A percentile compares a stretch with the other conserved stretches of the same genome.
These are phyloP conservation scores for Caryocar brasiliense DNA, from an alignment of 441 rosid genomes.

Conservation along the genomic window DNA sequence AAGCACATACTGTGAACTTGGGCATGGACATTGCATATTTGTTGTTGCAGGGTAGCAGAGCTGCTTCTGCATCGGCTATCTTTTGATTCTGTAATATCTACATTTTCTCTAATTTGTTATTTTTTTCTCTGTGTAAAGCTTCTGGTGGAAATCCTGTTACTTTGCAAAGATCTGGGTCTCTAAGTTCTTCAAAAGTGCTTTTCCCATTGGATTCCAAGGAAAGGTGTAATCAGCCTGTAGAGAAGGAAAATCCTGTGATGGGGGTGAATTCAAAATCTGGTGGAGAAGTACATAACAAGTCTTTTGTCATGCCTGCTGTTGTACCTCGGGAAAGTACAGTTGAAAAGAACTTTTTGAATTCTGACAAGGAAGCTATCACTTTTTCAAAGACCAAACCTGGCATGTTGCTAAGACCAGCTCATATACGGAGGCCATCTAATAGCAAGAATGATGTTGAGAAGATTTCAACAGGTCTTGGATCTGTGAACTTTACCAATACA, in stretches of 20 bases:
- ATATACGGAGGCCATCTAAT: conserved; percentile 46
- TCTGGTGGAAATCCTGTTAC: conserved; percentile 48
- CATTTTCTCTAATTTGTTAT: conserved; percentile 12
- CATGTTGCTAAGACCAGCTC: conserved; percentile 83
- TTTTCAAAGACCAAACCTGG: conserved; percentile 81
- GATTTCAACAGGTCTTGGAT: conserved; percentile 31
- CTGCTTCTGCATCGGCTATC: no score
- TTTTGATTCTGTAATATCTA: not conserved
- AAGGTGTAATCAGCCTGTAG: conserved; percentile 15
- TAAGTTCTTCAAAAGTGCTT: conserved; percentile 32
- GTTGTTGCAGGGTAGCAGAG: no score
- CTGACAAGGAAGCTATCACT: conserved; percentile 46
- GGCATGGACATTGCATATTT: no score
- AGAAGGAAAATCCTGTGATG: conserved; percentile 25
- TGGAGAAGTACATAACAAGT: conserved; percentile 32
- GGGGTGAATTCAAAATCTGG: conserved; percentile 26
- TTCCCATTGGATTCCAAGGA: conserved; percentile 28
- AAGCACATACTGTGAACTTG: no score
- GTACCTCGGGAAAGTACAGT: conserved; percentile 33
- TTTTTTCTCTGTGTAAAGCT: conserved; percentile 38
- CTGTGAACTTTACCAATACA: conserved; percentile 19
- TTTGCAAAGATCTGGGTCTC: conserved; percentile 28
- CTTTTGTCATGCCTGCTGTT: conserved; percentile 25
- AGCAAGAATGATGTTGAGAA: conserved; percentile 47
- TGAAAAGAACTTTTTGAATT: conserved; percentile 36